Conservation (phyloP, 1,284 basidiomycete species). For the Tilletia caries region DNA sequence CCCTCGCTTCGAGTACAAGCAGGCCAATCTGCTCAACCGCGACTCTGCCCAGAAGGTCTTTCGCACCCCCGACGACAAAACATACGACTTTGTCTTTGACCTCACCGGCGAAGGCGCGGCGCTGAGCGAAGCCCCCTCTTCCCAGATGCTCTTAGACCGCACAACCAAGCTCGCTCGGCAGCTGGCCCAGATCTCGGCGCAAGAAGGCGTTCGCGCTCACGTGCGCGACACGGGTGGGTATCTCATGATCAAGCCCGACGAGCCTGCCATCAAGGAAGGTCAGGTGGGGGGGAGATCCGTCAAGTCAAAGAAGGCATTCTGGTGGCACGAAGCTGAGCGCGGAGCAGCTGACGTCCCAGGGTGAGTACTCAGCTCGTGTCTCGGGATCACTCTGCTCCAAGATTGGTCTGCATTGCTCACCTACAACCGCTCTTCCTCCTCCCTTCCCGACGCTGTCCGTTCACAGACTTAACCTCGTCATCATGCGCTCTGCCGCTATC, state of each 20-base stretch:
- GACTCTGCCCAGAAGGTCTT: constrained; percentile 22
- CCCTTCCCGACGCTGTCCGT: not conserved
- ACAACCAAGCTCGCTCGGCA: constrained; percentile 31
- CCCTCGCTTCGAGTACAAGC: constrained; percentile 35
- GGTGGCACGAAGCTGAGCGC: constrained; percentile 42
- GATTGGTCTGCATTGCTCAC: too few relatives aligned
- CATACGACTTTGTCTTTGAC: constrained; percentile 39
- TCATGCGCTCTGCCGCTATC: constrained; percentile 32
- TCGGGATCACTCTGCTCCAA: not conserved
- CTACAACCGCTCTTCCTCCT: too few relatives aligned
- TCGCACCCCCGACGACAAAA: constrained; percentile 21
- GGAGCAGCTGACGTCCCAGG: constrained; percentile 27
- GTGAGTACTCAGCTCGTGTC: constrained; percentile 2
- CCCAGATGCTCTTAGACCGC: constrained; percentile 32
- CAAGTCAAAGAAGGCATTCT: constrained; percentile 27
- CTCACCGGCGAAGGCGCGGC: constrained; percentile 37
- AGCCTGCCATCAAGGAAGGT: constrained; percentile 24
- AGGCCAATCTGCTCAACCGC: constrained; percentile 32
- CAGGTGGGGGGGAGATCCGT: constrained; percentile 11
- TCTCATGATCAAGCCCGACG: constrained; percentile 28
- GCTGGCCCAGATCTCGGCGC: constrained; percentile 26
- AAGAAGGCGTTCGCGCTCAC: constrained; percentile 29
- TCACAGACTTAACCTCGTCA: constrained; percentile 27
- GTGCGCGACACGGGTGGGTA: constrained; percentile 34
- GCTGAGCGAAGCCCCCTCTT: constrained; percentile 21